Evolutionary conservation across 2,329 filamentous ascomycete genomes (phyloP), one percentile per base, ranked within the genome.

Genomic region (Fusarium clavum): DNA sequence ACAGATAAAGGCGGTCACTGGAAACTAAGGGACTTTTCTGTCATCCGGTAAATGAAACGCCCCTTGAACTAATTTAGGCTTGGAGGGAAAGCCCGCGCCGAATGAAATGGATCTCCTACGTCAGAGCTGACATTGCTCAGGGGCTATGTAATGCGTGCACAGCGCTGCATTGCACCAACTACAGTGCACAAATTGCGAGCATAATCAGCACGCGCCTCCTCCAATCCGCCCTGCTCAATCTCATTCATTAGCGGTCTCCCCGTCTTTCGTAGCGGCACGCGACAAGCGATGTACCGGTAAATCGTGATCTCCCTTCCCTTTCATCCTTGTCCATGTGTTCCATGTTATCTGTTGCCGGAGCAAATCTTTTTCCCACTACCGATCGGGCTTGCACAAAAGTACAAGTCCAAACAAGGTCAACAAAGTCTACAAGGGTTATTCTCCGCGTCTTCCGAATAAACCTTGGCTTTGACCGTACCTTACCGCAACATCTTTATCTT

Each of bases 381-480:
- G 49, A 38, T 20, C 32, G 14, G n/a, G n/a, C 12, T 34, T 52
- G 24, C 49, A 27, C 49, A 40, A 40, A 34, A 25, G 24, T 38
- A 38, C 34, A n/a, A 38, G 34, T 57, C n/a, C 20, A 27, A 32
- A 55, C 41, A 44, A 20, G 32, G 18, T 32, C 24, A 52, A 30
- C 30, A 20, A 52, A 20, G 22, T 40, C 24, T 41, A 53, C 49
- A 34, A 53, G 49, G 34, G 20, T 43, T 65, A 65, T 65, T 66
- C 62, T 66, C 63, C 63, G 63, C 25, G 20, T 41, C 55, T 61
- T 67, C 63, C 63, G 63, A 48, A 44, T 53, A 13, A 41, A 27
- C 49, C 49, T 53, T 53, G 62, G 25, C 20, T 44, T 29, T 48
- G 5, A 41, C 14, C 27, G 20, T 38, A 62, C 29, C 46, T 54